Base-by-base conservation (phyloP, 1,284 basidiomycete genomes). In the Pterulicium gracile region DNA sequence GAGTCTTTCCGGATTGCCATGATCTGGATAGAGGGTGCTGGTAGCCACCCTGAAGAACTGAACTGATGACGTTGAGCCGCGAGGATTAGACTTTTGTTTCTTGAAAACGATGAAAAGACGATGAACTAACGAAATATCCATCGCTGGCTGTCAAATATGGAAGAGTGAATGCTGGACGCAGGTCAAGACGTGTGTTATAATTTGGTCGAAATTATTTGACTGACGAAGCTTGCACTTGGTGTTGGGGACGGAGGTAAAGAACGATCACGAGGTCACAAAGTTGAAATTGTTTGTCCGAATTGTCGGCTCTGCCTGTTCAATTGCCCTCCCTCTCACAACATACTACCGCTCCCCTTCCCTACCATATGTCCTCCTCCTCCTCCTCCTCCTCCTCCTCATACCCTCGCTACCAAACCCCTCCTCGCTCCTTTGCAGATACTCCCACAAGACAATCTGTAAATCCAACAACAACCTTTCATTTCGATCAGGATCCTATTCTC, bases 31-130 rank as follows among this genome's bases (percentile, higher is more conserved):
- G 75, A 3, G 92, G 86, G 65, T 95, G 90, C 52, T 89, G 82
- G 68, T 94, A 94, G 27, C 93, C 92, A 50, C 93, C 92, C 61
- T 94, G 90, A 18, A 96, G 77, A 55, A 94, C 77, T 7, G 90
- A 93, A 22, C 75, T 77, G 50, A 34, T 24, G 22, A 50, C 12
- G 14, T 15, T 17, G 23, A 7, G 36, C 17, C 24, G 24, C 18
- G 14, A 19, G 20, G 43, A 42, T 17, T 39, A n/a, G n/a, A n/a
- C n/a, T n/a, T n/a, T n/a, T n/a, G n/a, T n/a, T n/a, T n/a, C 14
- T 5, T 41, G 20, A 35, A 32, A 18, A 45, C 2, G 35, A 19
- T 18, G 18, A 42, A 22, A 13, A 27, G 43, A 45, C 4, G 19
- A 22, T 4, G 22, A 20, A 51, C 67, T 55, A 52, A 70, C 68